Base-by-base conservation (phyloP, 495 filamentous ascomycete species). In the Trichoderma asperelloides region DNA sequence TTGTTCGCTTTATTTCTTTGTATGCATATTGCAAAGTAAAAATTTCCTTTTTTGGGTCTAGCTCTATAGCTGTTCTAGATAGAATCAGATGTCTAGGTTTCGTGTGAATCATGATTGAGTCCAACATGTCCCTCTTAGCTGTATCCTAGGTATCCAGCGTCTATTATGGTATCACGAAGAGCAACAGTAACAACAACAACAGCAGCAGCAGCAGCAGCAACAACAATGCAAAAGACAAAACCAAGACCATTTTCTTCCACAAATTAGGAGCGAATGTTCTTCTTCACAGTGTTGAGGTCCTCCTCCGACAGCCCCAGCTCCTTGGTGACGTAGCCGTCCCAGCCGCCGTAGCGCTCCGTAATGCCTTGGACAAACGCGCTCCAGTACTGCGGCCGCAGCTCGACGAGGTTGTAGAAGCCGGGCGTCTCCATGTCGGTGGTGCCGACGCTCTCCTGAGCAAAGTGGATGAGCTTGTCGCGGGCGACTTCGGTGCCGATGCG, bases 401-500 rank as follows among this genome's bases (percentile, higher is more conserved):
- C 78, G 65, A 72, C 65, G n/a, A 81, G 51, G 67, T 82, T 81
- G 25, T 72, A 66, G 66, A 81, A 79, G 3, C 79, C 80, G 1
- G 78, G 76, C 43, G 74, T 66, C 4, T 78, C 74, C 1, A 71
- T 64, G 43, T 71, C 69, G 62, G 49, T 67, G 28, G 71, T 73
- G 27, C 70, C 69, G 7, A 75, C 64, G 33, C 79, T 78, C 30
- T 70, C 71, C 47, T 72, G 47, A 2, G 78, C 77, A 47, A 78
- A 78, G 21, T 72, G 70, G 12, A 82, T 21, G 7, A 82, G 74
- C 70, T 76, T 76, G 66, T 75, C 74, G 64, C 79, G 72, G 16
- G 76, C 78, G 9, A 77, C 75, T 70, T 83, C 81, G 2, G 76
- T 78, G 15, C 81, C 81, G 62, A 83, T 72, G 45, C 81, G 72